phyloP scores from a whole-genome alignment of 31 red algal species.

The Asparagopsis taxiformis region DNA sequence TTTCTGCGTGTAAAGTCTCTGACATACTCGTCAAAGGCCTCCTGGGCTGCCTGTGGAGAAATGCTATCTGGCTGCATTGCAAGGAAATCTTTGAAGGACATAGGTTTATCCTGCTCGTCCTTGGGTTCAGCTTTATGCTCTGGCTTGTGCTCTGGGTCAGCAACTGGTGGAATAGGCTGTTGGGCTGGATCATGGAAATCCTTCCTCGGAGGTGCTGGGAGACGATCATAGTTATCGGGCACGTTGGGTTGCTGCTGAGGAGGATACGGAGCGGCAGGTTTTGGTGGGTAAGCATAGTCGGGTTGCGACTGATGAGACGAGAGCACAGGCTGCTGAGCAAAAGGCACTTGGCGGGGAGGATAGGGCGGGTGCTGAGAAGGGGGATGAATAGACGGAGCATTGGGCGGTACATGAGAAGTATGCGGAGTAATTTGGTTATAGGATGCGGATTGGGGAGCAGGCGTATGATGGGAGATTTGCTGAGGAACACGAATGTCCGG shows the following conservation, averaged over 20 bases:
- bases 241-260: background rate
- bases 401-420: background rate
- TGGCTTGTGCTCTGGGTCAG: background rate
- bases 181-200: background rate
- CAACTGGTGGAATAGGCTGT: background rate
- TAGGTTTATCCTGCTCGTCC: slow-evolving; percentile 11
- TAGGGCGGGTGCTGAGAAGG: background rate
- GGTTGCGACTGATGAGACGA: slow-evolving; percentile 6
- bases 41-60: slow-evolving; percentile 55
- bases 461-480: background rate
- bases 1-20: slow-evolving; percentile 2
- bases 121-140: background rate
- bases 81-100: slow-evolving; percentile 76
- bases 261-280: background rate
- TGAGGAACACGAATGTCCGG: background rate
- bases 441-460: background rate
- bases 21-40: slow-evolving; percentile 41
- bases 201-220: slow-evolving; percentile 22
- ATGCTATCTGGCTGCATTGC: slow-evolving; percentile 56
- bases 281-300: background rate
- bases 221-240: slow-evolving; percentile 4
- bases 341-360: background rate
- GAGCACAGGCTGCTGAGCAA: slow-evolving; percentile 1
- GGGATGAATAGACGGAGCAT: background rate
- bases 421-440: background rate